Percentiles rank a stretch among this genome's conserved stretches.
Evolutionary conservation across 129 eudicot genomes (phyloP).

Genomic region (Flaveria robusta): DNA sequence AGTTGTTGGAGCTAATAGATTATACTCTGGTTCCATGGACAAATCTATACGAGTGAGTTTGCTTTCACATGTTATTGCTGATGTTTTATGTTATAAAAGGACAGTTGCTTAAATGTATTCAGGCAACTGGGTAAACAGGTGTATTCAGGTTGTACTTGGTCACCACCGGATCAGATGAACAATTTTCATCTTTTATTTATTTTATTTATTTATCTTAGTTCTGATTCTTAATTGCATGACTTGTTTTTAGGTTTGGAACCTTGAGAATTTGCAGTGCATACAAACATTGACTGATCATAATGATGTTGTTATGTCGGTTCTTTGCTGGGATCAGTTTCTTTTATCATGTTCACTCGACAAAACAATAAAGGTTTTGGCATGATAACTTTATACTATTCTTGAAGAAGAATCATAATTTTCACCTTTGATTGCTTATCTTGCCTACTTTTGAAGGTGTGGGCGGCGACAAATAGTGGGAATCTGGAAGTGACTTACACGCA

Average conservation of each 20-base stretch:
- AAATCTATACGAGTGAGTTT: constrained; percentile 65
- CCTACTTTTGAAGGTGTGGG: constrained; percentile 73
- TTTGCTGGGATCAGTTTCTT: constrained; percentile 98
- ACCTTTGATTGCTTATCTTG: constrained; percentile 8
- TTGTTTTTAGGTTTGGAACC: constrained; percentile 84
- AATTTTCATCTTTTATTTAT: neutral
- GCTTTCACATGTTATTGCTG: constrained; percentile 8
- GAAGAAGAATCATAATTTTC: constrained; percentile 12
- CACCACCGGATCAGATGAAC: neutral
- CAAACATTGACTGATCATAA: constrained; percentile 81
- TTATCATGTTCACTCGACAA: constrained; percentile 84
- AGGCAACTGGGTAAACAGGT: neutral
- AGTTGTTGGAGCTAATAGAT: constrained; percentile 87
- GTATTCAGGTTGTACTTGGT: neutral
- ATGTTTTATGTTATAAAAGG: neutral
- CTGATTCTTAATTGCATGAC: neutral
- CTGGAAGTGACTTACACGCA: constrained; percentile 89
- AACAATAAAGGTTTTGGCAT: constrained; percentile 71
- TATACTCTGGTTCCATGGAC: constrained; percentile 98
- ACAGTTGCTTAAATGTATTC: neutral
- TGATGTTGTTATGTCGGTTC: constrained; percentile 93
- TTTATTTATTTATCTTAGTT: neutral
- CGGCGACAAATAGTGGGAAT: constrained; percentile 73
- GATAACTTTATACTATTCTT: neutral
- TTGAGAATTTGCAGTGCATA: constrained; percentile 83